Base-by-base conservation (phyloP, 306 rosid species). In the Inga oerstediana region DNA sequence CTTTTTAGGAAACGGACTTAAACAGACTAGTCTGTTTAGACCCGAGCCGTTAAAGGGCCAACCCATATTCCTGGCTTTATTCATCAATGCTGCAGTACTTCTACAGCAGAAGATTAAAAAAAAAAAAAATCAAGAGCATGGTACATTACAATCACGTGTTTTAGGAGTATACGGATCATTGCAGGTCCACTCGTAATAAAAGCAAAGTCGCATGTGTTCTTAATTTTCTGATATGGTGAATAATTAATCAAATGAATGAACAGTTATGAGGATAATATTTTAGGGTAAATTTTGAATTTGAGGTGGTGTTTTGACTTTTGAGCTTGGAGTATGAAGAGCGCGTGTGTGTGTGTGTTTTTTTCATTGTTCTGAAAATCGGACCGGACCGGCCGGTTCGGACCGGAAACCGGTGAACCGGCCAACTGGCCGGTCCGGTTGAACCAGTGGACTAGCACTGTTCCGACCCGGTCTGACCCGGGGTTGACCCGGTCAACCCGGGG, bases 91-190 rank as follows among this genome's bases (percentile, higher is more conserved):
- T n/a, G 30, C 32, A 2, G 44, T 44, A 15, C 72, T 16, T 27
- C 10, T 62, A 27, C n/a, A 24, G 0, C 59, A 27, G 16, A 75
- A 75, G 41, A 37, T 51, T 37, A 3, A 4, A 4, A 37, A 37
- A 37, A 4, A 37, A 73, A 12, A 16, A 7, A 67, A 52, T 52
- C 27, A 52, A 34, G 17, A 75, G 20, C 67, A 20, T 54, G 19
- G 67, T 52, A 75, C 79, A 75, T 54, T 22, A n/a, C 32, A 54
- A 10, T 75, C 49, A 54, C 51, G 24, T 52, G 68, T 34, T 75
- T 75, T 20, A 37, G 51, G 27, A 35, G 3, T 19, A 37, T 22
- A 20, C 7, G 51, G 35, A 22, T 8, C 72, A 67, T 35, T 56
- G 68, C 16, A 35, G 67, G 68, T 37, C 15, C 41, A n/a, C 30